Evolutionary conservation across 2,329 filamentous ascomycete genomes (phyloP), one percentile per base, ranked within the genome.

Genomic region (Alternaria angustiovoidea): DNA sequence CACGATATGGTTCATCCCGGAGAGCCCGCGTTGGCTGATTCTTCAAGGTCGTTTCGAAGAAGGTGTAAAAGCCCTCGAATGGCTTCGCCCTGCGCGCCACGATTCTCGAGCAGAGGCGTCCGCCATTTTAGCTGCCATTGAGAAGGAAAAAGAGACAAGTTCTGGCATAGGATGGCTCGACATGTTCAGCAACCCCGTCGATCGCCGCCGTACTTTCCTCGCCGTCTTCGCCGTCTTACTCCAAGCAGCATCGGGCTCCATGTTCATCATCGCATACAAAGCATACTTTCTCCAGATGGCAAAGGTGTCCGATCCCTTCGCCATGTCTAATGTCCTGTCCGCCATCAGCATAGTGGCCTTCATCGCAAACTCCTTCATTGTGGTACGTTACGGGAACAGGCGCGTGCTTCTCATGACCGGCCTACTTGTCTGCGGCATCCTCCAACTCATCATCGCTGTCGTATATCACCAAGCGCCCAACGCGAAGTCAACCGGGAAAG

Each of bases 261-360:
- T 79, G 76, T 79, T 78, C 63, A 76, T 79, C 43, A 67, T 71
- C 30, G 74, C 72, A 44, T 76, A 71, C 61, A 75, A 75, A 67
- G 87, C 85, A 1, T 88, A 88, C 72, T 88, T 88, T 79, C 86
- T 88, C 70, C 81, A 84, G 66, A 87, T 87, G 83, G 85, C 86
- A 36, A 79, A 83, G 46, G 83, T 88, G 5, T 80, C 82, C 34
- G 80, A 84, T 49, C 81, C 85, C 8, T 88, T 88, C 69, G 82
- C 84, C 66, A 87, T 87, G 74, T 79, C 82, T 14, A 86, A 86
- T 68, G 85, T 87, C 46, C 79, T 87, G 14, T 82, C 79, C 30
- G 81, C 81, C 7, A 81, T 87, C 48, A 85, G 85, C 16, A 85
- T 87, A 18, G 69, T 84, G n/a, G 84, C 84, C 39, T 84, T 82